phyloP scores from a whole-genome alignment of 805 yeast species.

The Yarrowia deformans region DNA sequence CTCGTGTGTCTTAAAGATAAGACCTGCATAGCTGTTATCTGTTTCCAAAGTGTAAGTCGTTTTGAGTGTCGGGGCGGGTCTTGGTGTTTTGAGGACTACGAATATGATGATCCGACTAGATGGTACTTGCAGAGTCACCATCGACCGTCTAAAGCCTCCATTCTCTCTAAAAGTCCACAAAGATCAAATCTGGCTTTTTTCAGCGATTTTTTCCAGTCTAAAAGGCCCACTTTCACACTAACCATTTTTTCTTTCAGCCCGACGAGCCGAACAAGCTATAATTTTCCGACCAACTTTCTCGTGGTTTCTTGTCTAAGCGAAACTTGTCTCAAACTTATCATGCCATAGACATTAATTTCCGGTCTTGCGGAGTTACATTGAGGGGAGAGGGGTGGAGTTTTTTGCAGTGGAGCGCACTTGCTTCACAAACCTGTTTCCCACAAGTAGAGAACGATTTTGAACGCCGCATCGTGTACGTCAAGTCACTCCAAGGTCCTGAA shows the following conservation, averaged over 20 bases:
- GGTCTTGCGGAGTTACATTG: background rate
- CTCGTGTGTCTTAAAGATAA: conserved; percentile 20
- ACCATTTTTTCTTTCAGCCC: background rate
- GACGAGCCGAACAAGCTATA: background rate
- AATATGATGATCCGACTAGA: too few relatives aligned
- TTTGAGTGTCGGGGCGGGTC: conserved; percentile 19
- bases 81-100: background rate
- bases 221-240: background rate
- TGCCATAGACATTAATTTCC: conserved; percentile 21
- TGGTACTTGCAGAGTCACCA: background rate
- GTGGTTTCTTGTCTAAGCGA: background rate
- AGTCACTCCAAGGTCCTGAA: too few relatives aligned
- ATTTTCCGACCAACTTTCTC: background rate
- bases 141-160: too few relatives aligned
- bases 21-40: conserved; percentile 31
- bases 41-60: background rate
- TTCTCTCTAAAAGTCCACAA: too few relatives aligned
- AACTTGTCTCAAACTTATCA: conserved; percentile 25
- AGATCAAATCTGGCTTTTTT: background rate
- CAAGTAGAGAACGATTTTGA: too few relatives aligned
- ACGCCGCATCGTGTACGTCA: too few relatives aligned
- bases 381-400: background rate
- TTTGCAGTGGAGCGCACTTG: background rate
- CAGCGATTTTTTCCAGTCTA: background rate
- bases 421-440: too few relatives aligned